These are phyloP conservation scores for Aspergillus awamori DNA, from an alignment of 2,329 filamentous ascomycete genomes.

Conservation along the genomic window DNA sequence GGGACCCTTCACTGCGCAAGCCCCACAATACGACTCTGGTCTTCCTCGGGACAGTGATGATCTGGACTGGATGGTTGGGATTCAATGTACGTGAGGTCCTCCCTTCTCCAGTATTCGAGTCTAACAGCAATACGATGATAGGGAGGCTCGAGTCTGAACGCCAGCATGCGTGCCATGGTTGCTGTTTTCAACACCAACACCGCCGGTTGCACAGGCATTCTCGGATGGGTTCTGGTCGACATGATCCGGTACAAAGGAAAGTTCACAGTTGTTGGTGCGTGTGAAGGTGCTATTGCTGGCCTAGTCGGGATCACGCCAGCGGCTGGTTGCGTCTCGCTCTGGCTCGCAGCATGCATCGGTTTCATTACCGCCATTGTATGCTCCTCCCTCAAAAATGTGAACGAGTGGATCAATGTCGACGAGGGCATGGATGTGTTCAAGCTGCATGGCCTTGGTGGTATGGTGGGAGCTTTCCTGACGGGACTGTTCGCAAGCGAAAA, in stretches of 20 bases:
- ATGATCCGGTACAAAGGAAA: constrained; percentile 55
- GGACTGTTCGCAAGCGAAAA: constrained; percentile 57
- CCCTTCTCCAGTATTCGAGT: not conserved
- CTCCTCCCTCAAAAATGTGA: constrained; percentile 53
- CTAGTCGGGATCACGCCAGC: constrained; percentile 64
- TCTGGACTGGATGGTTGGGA: constrained; percentile 58
- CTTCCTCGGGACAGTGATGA: constrained; percentile 64
- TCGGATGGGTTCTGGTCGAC: constrained; percentile 59
- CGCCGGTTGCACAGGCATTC: constrained; percentile 56
- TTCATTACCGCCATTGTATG: constrained; percentile 59
- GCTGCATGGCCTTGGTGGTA: constrained; percentile 61
- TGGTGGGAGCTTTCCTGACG: constrained; percentile 60
- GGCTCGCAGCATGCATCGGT: constrained; percentile 59
- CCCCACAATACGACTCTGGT: constrained; percentile 76
- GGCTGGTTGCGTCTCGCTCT: constrained; percentile 56
- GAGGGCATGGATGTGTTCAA: constrained; percentile 65
- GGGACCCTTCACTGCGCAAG: constrained; percentile 52
- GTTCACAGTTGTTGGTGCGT: constrained; percentile 60
- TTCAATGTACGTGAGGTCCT: constrained; percentile 50
- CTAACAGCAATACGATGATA: constrained; percentile 14
- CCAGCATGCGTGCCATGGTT: constrained; percentile 56
- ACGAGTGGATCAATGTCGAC: constrained; percentile 58
- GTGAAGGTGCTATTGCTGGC: constrained; percentile 61
- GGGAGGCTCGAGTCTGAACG: constrained; percentile 58
- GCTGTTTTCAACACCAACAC: constrained; percentile 63